A percentile compares a stretch with the other conserved stretches of the same genome.
Evolutionary conservation across 441 rosid genomes (phyloP).

Genomic region (Bruguiera hainesii): DNA sequence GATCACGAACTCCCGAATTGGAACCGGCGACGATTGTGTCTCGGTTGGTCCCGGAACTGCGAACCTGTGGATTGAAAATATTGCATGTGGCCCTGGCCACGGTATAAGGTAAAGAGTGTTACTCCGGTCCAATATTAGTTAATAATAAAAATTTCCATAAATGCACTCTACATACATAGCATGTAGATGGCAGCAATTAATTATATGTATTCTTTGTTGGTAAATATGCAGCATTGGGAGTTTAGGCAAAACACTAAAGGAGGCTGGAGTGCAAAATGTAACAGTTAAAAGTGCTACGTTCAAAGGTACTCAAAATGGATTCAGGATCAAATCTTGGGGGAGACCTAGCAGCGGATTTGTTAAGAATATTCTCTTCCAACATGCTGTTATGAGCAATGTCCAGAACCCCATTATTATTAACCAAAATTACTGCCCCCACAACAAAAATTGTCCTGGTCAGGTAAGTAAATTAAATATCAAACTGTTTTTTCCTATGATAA

Average conservation of each 20-base stretch:
- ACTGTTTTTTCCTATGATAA: too few relatives aligned
- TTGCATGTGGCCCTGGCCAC: too few relatives aligned
- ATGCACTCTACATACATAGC: too few relatives aligned
- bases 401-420: constrained; percentile 12
- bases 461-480: neutral
- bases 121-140: too few relatives aligned
- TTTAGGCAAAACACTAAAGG: neutral
- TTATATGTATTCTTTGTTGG: neutral
- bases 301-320: constrained; percentile 4
- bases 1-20: too few relatives aligned
- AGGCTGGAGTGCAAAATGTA: constrained; percentile 14
- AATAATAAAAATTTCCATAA: too few relatives aligned
- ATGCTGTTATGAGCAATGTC: constrained; percentile 8
- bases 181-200: too few relatives aligned
- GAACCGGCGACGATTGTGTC: too few relatives aligned
- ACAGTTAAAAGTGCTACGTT: neutral
- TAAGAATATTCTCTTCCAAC: neutral
- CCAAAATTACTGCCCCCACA: constrained; percentile 20
- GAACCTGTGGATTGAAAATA: too few relatives aligned
- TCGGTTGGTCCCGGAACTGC: too few relatives aligned
- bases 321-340: constrained; percentile 19
- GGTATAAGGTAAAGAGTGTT: too few relatives aligned
- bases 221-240: constrained; percentile 17
- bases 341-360: constrained; percentile 10
- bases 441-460: constrained; percentile 9